phyloP scores from a whole-genome alignment of 768 basidiomycete genomes.

The Cystobasidium ongulense region DNA sequence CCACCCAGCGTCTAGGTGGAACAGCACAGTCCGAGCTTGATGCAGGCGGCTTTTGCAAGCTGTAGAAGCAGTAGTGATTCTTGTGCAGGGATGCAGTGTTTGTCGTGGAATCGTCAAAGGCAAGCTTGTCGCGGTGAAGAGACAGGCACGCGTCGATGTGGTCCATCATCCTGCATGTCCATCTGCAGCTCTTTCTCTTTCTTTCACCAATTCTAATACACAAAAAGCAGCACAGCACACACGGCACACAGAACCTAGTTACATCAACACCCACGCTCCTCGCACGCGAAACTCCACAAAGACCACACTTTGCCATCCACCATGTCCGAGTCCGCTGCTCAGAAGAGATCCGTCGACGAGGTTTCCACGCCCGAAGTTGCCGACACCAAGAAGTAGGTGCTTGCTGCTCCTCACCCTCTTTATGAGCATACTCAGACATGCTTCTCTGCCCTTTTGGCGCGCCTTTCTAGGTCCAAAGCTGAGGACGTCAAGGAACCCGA shows the following conservation, averaged over 20 bases:
- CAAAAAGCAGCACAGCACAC: too few relatives aligned
- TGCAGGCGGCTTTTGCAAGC: too few relatives aligned
- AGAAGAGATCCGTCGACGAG: slow-evolving; percentile 28
- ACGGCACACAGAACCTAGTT: too few relatives aligned
- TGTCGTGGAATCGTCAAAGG: neutral
- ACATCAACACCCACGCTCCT: too few relatives aligned
- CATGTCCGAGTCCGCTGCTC: slow-evolving; percentile 32
- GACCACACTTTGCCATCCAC: neutral
- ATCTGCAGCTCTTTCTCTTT: neutral
- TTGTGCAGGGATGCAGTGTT: too few relatives aligned
- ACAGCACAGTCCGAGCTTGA: too few relatives aligned
- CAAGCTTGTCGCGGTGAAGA: neutral
- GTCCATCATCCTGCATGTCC: neutral
- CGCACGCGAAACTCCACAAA: too few relatives aligned
- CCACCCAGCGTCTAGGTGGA: too few relatives aligned
- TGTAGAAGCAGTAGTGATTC: too few relatives aligned
- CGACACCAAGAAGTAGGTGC: slow-evolving; percentile 23
- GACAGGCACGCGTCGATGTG: neutral
- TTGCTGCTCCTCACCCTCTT: neutral
- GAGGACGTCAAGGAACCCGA: slow-evolving; percentile 20
- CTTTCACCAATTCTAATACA: neutral
- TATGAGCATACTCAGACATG: neutral
- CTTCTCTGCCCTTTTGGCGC: neutral
- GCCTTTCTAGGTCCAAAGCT: slow-evolving; percentile 1
- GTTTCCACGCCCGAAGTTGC: slow-evolving; percentile 23